Conservation (phyloP, 306 rosid species). For the Rubus idaeus region DNA sequence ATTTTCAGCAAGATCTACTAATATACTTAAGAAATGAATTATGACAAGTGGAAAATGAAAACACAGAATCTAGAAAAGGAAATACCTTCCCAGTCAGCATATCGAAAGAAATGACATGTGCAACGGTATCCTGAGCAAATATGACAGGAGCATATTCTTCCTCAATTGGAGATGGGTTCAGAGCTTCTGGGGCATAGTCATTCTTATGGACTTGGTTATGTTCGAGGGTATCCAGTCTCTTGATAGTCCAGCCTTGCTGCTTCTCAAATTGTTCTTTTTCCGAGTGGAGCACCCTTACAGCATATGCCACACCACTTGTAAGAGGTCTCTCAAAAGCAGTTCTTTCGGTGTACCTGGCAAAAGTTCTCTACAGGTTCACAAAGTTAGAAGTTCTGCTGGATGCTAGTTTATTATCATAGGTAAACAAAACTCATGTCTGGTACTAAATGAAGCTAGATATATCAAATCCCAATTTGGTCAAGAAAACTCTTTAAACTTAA, state of each 20-base stretch:
- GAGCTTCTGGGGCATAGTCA: slow-evolving; percentile 63
- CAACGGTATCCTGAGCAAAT: slow-evolving; percentile 92
- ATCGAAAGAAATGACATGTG: slow-evolving; percentile 85
- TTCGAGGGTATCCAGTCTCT: slow-evolving; percentile 83
- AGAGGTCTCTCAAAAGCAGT: slow-evolving; percentile 99
- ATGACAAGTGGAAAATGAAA: background rate
- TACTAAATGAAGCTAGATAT: slow-evolving; percentile 18
- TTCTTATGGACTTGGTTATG: slow-evolving; percentile 77
- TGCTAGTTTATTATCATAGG: slow-evolving; percentile 8
- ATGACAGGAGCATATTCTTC: slow-evolving; percentile 99
- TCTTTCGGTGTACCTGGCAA: slow-evolving; percentile 92
- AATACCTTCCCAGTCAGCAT: slow-evolving; percentile 83
- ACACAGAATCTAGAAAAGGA: slow-evolving; percentile 15
- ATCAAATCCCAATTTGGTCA: background rate
- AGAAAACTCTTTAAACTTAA: slow-evolving; percentile 15
- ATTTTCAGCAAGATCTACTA: background rate
- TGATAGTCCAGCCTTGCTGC: slow-evolving; percentile 97
- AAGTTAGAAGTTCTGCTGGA: slow-evolving; percentile 39
- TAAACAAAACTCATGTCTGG: slow-evolving; percentile 26
- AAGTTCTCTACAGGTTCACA: slow-evolving; percentile 55
- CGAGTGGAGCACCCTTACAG: slow-evolving; percentile 93
- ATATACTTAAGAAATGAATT: background rate
- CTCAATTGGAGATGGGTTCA: slow-evolving; percentile 71
- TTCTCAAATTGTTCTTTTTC: slow-evolving; percentile 92
- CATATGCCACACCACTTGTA: slow-evolving; percentile 98